These are phyloP conservation scores for Fusarium longipes DNA, from an alignment of 2,329 filamentous ascomycete genomes.

Conservation along the genomic window DNA sequence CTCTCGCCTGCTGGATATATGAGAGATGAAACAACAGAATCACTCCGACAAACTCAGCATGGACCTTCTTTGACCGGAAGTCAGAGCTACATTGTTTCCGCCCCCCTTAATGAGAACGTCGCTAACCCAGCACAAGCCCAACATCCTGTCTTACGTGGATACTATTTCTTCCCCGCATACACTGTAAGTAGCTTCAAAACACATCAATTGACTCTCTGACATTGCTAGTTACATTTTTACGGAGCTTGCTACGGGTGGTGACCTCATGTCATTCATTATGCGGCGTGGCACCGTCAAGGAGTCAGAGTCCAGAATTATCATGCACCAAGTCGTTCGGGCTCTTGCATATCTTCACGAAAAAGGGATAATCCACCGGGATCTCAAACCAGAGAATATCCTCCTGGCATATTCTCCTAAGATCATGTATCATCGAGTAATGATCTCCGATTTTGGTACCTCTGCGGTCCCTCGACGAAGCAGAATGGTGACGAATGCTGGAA, in stretches of 20 bases:
- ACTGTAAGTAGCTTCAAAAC: conserved; percentile 52
- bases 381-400: conserved; percentile 67
- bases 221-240: conserved; percentile 63
- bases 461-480: conserved; percentile 56
- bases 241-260: conserved; percentile 66
- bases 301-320: conserved; percentile 57
- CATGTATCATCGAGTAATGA: conserved; percentile 58
- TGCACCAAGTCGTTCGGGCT: conserved; percentile 60
- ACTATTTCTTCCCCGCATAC: conserved; percentile 61
- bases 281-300: conserved; percentile 54
- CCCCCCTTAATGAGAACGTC: background rate
- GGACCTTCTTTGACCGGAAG: background rate
- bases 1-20: background rate
- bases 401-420: conserved; percentile 59
- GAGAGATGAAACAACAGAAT: background rate
- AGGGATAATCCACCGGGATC: conserved; percentile 63
- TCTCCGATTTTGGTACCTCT: conserved; percentile 65
- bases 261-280: conserved; percentile 62
- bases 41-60: background rate
- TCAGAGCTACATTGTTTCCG: background rate
- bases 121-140: conserved; percentile 57
- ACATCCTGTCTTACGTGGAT: conserved; percentile 64
- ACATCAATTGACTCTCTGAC: background rate
- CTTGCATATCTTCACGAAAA: conserved; percentile 62
- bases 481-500: conserved; percentile 60